Percentiles rank a stretch among this genome's conserved stretches.
Conservation (phyloP, 163 green algal species). For the Chloroidium sp. region DNA sequence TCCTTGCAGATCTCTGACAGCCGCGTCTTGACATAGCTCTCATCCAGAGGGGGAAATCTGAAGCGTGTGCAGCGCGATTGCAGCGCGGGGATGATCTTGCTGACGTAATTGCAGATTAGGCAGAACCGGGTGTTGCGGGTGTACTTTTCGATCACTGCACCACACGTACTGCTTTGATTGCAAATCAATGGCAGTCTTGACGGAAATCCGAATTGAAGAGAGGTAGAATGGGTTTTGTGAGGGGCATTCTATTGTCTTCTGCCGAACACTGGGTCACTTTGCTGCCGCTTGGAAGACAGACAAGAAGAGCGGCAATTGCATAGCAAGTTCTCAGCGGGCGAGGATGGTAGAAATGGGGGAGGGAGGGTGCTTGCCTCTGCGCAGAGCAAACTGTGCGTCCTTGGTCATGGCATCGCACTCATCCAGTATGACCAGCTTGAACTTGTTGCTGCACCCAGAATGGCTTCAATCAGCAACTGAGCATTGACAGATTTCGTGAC, state of each 20-base stretch:
- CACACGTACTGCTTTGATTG: too few species aligned
- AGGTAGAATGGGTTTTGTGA: neutral
- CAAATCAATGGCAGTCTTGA: neutral
- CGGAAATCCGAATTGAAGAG: neutral
- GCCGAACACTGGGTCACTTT: neutral
- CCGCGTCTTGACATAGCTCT: conserved; percentile 55
- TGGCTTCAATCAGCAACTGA: neutral
- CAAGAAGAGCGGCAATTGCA: too few species aligned
- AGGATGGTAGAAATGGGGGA: neutral
- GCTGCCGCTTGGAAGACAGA: neutral
- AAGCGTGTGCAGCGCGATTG: conserved; percentile 97
- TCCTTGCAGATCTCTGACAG: conserved; percentile 57
- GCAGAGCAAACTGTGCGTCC: conserved; percentile 94
- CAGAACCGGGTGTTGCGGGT: conserved; percentile 95
- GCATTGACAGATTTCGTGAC: neutral
- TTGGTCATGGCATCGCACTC: conserved; percentile 99
- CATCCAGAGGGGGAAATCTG: conserved; percentile 82
- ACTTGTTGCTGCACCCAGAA: conserved; percentile 58
- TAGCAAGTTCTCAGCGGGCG: too few species aligned
- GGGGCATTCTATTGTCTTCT: neutral
- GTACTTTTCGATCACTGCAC: conserved; percentile 98
- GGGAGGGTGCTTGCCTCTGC: conserved; percentile 53
- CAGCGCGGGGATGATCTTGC: conserved; percentile 96
- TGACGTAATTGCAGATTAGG: conserved; percentile 99
- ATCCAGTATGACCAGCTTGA: conserved; percentile 99